A percentile compares a stretch with the other conserved stretches of the same genome.
phyloP scores from a whole-genome alignment of 2,329 filamentous ascomycete genomes.

The Verticillium longisporum region DNA sequence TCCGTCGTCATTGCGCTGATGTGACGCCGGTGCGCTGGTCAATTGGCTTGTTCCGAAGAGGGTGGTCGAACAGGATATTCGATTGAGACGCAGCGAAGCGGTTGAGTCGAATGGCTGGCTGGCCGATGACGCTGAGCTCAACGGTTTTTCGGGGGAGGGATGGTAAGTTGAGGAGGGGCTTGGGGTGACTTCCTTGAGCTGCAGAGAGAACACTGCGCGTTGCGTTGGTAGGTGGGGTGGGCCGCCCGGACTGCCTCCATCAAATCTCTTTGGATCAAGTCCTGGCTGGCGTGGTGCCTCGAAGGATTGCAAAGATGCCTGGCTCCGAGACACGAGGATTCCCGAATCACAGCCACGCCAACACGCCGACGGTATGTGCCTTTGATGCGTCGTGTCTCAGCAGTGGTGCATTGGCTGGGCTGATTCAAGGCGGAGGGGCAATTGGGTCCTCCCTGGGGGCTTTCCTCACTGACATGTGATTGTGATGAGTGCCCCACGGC shows the following conservation, averaged over 20 bases:
- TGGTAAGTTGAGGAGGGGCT: neutral
- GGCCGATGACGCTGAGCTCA: neutral
- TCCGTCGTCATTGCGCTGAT: neutral
- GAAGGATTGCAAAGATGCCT: neutral
- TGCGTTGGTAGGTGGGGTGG: too few species aligned
- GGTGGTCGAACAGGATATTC: neutral
- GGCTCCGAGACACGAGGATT: neutral
- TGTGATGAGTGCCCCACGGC: neutral
- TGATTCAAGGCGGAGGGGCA: neutral
- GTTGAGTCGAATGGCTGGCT: too few species aligned
- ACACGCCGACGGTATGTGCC: neutral
- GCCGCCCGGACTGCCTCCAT: too few species aligned
- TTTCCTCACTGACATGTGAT: neutral
- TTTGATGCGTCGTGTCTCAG: neutral
- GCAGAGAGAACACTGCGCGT: neutral
- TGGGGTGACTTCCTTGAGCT: neutral
- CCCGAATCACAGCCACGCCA: neutral
- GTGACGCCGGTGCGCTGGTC: neutral
- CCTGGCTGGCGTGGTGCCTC: too few species aligned
- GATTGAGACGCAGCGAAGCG: too few species aligned
- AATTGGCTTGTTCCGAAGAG: neutral
- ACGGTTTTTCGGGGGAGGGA: neutral
- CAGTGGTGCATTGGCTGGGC: neutral
- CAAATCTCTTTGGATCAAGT: too few species aligned
- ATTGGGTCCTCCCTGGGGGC: neutral